Conservation (phyloP, 139 green algal species). For the Pycnococcus provasolii region DNA sequence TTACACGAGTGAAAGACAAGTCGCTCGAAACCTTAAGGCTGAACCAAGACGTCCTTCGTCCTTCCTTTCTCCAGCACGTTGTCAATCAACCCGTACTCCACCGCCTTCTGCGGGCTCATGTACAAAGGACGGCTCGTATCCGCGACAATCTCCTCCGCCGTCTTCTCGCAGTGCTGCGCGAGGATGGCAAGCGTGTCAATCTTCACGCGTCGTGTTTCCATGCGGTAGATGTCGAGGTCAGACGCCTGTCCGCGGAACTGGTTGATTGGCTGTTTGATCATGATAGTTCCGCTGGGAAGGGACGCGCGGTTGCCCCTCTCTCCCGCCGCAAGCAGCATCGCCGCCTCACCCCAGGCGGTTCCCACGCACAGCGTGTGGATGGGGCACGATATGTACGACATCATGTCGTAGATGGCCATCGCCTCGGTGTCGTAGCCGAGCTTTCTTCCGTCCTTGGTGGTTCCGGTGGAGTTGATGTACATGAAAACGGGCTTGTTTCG, state of each 20-base stretch:
- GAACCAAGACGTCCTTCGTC: too few species aligned
- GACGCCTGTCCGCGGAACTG: slow-evolving; percentile 43
- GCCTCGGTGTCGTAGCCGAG: slow-evolving; percentile 94
- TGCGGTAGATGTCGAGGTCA: slow-evolving; percentile 95
- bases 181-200: slow-evolving; percentile 27
- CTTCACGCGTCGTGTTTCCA: slow-evolving; percentile 50
- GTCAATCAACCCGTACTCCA: slow-evolving; percentile 89
- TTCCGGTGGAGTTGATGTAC: slow-evolving; percentile 98
- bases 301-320: slow-evolving; percentile 74
- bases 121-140: slow-evolving; percentile 82
- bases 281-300: slow-evolving; percentile 87
- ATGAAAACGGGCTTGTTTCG: slow-evolving; percentile 80
- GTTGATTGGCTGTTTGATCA: slow-evolving; percentile 80
- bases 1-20: too few species aligned
- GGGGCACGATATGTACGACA: slow-evolving; percentile 80
- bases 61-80: slow-evolving; percentile 37
- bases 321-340: slow-evolving; percentile 84
- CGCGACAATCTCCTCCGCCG: slow-evolving; percentile 60
- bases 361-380: slow-evolving; percentile 82
- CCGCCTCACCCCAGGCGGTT: slow-evolving; percentile 90
- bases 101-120: slow-evolving; percentile 79
- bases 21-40: too few species aligned
- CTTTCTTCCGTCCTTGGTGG: slow-evolving; percentile 66
- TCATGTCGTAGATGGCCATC: slow-evolving; percentile 96
- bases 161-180: slow-evolving; percentile 61